Conservation (phyloP, 1,284 basidiomycete species). For the Neolentinus lepideus region DNA sequence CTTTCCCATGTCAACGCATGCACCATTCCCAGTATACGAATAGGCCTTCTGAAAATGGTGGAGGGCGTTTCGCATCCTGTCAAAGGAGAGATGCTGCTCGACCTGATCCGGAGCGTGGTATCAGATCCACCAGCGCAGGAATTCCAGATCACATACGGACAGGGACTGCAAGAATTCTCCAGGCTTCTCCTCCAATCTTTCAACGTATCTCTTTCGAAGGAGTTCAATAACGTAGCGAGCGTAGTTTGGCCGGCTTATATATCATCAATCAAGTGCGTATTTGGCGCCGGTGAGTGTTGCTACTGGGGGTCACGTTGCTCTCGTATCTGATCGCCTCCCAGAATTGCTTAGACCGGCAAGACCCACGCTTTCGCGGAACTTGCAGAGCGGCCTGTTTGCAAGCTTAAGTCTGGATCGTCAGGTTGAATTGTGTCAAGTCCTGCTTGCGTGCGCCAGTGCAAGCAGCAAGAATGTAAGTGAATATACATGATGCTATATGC, state of each 20-base stretch:
- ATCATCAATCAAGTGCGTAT: slow-evolving; percentile 33
- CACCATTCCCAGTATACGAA: slow-evolving; percentile 39
- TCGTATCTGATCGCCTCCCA: slow-evolving; percentile 10
- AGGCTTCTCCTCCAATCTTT: slow-evolving; percentile 48
- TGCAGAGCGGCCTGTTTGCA: slow-evolving; percentile 47
- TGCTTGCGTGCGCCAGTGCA: slow-evolving; percentile 39
- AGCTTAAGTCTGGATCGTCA: slow-evolving; percentile 45
- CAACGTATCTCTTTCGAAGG: slow-evolving; percentile 36
- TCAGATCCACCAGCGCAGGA: slow-evolving; percentile 16
- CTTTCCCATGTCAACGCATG: slow-evolving; percentile 77
- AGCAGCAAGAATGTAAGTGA: slow-evolving; percentile 29
- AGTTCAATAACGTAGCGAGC: slow-evolving; percentile 39
- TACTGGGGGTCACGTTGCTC: neutral
- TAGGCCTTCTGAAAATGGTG: slow-evolving; percentile 54
- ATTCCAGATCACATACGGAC: slow-evolving; percentile 13
- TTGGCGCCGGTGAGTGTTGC: slow-evolving; percentile 35
- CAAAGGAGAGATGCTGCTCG: slow-evolving; percentile 60
- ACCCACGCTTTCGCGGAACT: slow-evolving; percentile 30
- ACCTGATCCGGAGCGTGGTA: slow-evolving; percentile 45
- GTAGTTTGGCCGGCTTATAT: slow-evolving; percentile 43
- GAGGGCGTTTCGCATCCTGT: slow-evolving; percentile 53
- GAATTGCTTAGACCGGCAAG: slow-evolving; percentile 25
- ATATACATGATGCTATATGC: neutral
- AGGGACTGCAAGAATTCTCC: slow-evolving; percentile 33
- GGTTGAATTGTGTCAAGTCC: slow-evolving; percentile 41